Evolutionary conservation across 768 basidiomycete species (phyloP), one percentile per base, ranked within the genome.

Genomic region (Tephrocybe rancida): DNA sequence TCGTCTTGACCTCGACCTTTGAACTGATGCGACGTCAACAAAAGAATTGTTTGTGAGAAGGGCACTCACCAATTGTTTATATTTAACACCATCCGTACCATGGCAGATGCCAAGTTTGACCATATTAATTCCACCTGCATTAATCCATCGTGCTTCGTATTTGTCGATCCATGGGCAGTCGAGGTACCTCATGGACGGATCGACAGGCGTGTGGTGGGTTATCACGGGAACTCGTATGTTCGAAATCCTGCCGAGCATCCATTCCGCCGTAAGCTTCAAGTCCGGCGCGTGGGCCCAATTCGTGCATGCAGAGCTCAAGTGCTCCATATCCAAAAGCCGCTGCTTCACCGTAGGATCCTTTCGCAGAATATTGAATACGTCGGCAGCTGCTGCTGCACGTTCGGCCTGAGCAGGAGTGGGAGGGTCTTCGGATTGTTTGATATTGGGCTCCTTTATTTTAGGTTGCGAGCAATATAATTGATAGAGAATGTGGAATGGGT

Each of bases 401-500:
- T 86, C 86, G 0, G 72, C 66, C 44, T 85, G 83, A 16, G 81
- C 75, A 5, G 75, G 60, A n/a, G n/a, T n/a, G 16, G 76, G 35
- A 6, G 16, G 50, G 11, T 70, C 48, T 34, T 74, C 70, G 24
- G n/a, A 37, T 16, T 81, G 78, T 27, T n/a, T 68, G 65, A 7
- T 85, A 83, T 44, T 76, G 71, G 50, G 86, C 74, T 55, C 79
- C 72, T 5, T 55, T 11, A 14, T 50, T 57, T 60, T 71, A 9
- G 76, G 74, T 50, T 72, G 77, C 56, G 96, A 71, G 50, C 90
- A 91, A 67, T 87, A 91, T 2, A 98, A 82, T 60, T 95, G 93
- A 69, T 95, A 96, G 6, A 97, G 72, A 59, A 84, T 88, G 66
- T 99, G 97, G 71, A 92, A 98, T 0, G 96, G 95, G 64, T 99